Evolutionary conservation across 805 yeast genomes (phyloP), one percentile per base, ranked within the genome.

Genomic region (Saccharomycopsis sp.): DNA sequence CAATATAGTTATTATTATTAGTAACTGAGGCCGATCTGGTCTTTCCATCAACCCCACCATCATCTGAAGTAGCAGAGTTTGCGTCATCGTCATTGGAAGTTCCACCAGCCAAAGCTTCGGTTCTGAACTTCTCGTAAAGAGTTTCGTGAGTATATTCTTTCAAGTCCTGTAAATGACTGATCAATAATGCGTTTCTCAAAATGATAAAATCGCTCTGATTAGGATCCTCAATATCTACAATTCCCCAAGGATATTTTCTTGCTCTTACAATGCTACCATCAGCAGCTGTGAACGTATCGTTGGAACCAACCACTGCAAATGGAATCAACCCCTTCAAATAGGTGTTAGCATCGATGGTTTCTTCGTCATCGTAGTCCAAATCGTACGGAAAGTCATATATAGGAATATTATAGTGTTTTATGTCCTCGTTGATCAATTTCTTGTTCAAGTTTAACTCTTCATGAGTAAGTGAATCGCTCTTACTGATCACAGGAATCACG

Each of bases 101-200:
- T 61, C 83, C 86, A 34, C 87, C 85, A 29, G 89, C 83, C 63
- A 88, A 78, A 17, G 92, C 91, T 67, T 85, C 90, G 8, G 97
- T 88, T 78, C 97, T 85, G 73, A 91, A 91, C 69, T 84, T 85
- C 72, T 91, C 97, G 71, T 91, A 91, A 63, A 91, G 75, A 47
- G 85, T 80, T 69, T 90, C 96, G 70, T 88, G 96, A 5, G 97
- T 91, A 67, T 82, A 79, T 66, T 91, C 97, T 73, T 89, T 89
- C 72, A 91, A 83, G 69, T 91, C 97, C 69, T 85, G 85, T 72
- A 91, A 79, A 73, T 90, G 97, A 17, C 94, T 84, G 66, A 88
- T 86, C 67, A 91, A 79, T 60, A 91, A 75, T 2, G 91, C 82
- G 67, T 89, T 89, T 70, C 91, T 84, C 70, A 91, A 78, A 49